Conservation (phyloP, 257 asterid genomes). For the Capsicum chinense region DNA sequence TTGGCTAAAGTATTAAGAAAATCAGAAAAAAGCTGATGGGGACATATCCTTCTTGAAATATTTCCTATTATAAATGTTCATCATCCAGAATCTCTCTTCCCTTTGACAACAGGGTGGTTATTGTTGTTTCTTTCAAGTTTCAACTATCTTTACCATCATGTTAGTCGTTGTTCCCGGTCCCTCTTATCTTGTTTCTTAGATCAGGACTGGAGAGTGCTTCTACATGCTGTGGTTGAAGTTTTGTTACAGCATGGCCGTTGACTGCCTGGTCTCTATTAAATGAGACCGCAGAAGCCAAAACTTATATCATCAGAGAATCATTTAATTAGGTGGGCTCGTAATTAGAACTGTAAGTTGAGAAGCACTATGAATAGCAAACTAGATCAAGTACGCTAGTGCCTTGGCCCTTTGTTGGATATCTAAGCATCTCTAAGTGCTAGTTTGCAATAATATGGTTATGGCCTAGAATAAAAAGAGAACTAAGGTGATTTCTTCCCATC, state of each 20-base stretch:
- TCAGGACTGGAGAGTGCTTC: background rate
- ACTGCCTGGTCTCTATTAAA: background rate
- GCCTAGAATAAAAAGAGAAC: background rate
- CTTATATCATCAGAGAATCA: background rate
- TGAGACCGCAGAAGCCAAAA: background rate
- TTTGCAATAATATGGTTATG: background rate
- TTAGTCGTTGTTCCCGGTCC: background rate
- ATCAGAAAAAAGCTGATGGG: background rate
- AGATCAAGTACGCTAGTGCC: background rate
- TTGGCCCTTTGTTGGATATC: background rate
- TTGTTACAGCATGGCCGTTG: background rate
- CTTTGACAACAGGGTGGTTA: background rate
- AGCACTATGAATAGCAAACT: background rate
- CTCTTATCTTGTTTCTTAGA: background rate
- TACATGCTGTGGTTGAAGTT: background rate
- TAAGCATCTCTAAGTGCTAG: background rate
- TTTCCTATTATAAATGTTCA: background rate
- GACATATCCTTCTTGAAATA: background rate
- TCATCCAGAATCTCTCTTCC: background rate
- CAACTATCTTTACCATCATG: constrained; percentile 21
- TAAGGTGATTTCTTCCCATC: background rate
- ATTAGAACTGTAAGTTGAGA: background rate
- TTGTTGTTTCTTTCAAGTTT: background rate
- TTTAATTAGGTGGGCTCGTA: background rate
- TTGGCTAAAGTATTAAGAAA: background rate